Evolutionary conservation across 2,329 filamentous ascomycete species (phyloP).

Genomic region (Sarocladium strictum): DNA sequence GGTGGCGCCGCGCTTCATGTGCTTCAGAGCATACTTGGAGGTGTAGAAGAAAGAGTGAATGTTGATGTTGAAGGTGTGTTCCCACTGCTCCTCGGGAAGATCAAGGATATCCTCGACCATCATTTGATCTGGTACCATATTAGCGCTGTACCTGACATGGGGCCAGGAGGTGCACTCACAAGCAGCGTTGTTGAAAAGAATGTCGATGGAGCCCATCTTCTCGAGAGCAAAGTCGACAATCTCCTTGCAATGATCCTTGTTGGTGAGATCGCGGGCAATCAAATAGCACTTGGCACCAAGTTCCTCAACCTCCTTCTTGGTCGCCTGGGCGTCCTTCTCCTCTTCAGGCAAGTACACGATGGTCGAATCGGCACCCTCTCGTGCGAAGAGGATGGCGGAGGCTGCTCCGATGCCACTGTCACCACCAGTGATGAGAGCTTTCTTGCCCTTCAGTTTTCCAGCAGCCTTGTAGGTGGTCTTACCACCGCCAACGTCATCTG

Average conservation of each 20-base stretch:
- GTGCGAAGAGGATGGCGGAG: slow-evolving; percentile 69
- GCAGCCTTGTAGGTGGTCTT: slow-evolving; percentile 68
- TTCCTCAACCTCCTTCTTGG: slow-evolving; percentile 63
- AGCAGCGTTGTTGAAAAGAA: slow-evolving; percentile 69
- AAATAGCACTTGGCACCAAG: slow-evolving; percentile 61
- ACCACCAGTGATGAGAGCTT: slow-evolving; percentile 74
- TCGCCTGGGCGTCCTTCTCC: slow-evolving; percentile 69
- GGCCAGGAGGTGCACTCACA: slow-evolving; percentile 40
- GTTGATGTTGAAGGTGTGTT: slow-evolving; percentile 74
- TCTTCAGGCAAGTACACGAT: slow-evolving; percentile 73
- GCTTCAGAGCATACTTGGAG: slow-evolving; percentile 67
- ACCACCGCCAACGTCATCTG: slow-evolving; percentile 56
- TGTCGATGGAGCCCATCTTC: slow-evolving; percentile 64
- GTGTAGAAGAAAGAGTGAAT: slow-evolving; percentile 79
- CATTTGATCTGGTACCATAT: slow-evolving; percentile 38
- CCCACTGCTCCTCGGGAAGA: slow-evolving; percentile 71
- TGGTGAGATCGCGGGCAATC: slow-evolving; percentile 57
- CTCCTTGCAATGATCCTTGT: slow-evolving; percentile 52
- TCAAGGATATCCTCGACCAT: slow-evolving; percentile 67
- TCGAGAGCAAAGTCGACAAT: slow-evolving; percentile 61
- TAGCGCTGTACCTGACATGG: background rate
- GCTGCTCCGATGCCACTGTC: slow-evolving; percentile 76
- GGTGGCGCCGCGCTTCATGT: slow-evolving; percentile 67
- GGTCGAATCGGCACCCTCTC: slow-evolving; percentile 70
- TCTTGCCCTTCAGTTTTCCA: slow-evolving; percentile 69